phyloP scores from a whole-genome alignment of 2,329 filamentous ascomycete species.

The Curvularia eragrostidis region DNA sequence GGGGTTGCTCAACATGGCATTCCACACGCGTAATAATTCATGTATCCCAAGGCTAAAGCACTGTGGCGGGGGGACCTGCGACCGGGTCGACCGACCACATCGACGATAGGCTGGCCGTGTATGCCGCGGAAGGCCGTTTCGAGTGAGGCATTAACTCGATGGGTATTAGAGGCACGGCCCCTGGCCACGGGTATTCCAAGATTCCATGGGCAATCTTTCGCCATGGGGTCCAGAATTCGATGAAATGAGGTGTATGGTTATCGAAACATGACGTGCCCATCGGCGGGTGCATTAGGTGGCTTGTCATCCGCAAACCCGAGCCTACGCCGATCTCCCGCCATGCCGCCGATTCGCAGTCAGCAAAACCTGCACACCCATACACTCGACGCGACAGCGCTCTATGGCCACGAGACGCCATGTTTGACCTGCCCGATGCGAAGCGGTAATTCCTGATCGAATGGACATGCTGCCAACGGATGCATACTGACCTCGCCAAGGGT shows the following conservation, averaged over 20 bases:
- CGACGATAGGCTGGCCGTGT: conserved; percentile 1
- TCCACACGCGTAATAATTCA: conserved; percentile 12
- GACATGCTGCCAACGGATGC: conserved; percentile 2
- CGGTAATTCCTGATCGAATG: conserved; percentile 21
- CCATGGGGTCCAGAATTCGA: conserved; percentile 10
- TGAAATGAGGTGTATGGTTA: conserved; percentile 3
- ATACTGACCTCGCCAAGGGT: conserved; percentile 33
- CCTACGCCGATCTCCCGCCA: conserved; percentile 18
- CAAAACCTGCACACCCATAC: conserved; percentile 7
- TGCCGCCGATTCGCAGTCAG: conserved; percentile 9
- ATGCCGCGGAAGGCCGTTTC: conserved; percentile 9
- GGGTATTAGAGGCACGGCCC: conserved; percentile 12
- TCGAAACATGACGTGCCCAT: conserved; percentile 9
- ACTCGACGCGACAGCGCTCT: background rate
- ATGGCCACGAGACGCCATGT: conserved; percentile 24
- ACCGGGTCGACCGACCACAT: background rate
- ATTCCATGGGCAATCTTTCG: conserved; percentile 1
- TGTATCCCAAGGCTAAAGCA: conserved; percentile 8
- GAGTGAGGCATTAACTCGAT: conserved; percentile 12
- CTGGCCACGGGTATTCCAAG: conserved; percentile 11
- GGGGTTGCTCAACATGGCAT: conserved; percentile 20
- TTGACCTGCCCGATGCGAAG: conserved; percentile 34
- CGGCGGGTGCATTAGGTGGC: background rate
- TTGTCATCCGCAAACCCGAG: background rate
- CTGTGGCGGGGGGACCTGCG: conserved; percentile 7